Percentiles rank a stretch among this genome's conserved stretches.
Evolutionary conservation across 176 grass and related monocot genomes (phyloP).

Genomic region (Triticum timopheevii): DNA sequence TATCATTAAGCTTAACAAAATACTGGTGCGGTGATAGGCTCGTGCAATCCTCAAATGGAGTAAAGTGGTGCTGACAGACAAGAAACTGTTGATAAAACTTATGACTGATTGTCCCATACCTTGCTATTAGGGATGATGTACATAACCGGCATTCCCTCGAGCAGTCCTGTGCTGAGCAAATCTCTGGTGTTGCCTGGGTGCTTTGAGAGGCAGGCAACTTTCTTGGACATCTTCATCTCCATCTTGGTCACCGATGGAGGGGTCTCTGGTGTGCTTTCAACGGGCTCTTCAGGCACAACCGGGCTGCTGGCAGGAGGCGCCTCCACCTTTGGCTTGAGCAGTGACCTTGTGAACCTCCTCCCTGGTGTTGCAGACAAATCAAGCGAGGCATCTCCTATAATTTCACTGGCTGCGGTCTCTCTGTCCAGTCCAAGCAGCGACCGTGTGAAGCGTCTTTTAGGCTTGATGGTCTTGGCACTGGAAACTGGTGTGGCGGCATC

Average conservation of each 20-base stretch:
- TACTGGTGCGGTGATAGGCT: neutral
- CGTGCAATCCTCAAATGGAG: neutral
- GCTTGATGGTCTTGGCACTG: neutral
- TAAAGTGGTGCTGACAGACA: neutral
- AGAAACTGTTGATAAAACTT: neutral
- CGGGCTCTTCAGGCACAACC: conserved; percentile 32
- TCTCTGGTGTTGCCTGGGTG: conserved; percentile 50
- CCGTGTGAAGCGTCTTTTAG: conserved; percentile 44
- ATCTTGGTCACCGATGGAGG: conserved; percentile 52
- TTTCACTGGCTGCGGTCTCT: neutral
- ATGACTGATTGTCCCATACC: conserved; percentile 18
- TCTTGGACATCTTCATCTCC: conserved; percentile 79
- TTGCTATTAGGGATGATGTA: conserved; percentile 53
- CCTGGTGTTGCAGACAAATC: conserved; percentile 5
- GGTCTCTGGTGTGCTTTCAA: conserved; percentile 28
- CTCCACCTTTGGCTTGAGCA: conserved; percentile 44
- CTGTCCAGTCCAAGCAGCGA: conserved; percentile 36
- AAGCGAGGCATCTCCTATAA: neutral
- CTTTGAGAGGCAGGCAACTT: conserved; percentile 52
- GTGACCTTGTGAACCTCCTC: conserved; percentile 55
- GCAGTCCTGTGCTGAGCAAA: conserved; percentile 53
- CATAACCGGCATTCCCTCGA: conserved; percentile 43
- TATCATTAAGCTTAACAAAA: neutral
- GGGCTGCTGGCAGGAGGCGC: neutral
- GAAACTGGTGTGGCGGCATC: neutral